Percentiles rank a stretch among this genome's conserved stretches.
These are phyloP conservation scores for Wallacemonas sp. DNA, from an alignment of 208 protist genomes.

Conservation along the genomic window DNA sequence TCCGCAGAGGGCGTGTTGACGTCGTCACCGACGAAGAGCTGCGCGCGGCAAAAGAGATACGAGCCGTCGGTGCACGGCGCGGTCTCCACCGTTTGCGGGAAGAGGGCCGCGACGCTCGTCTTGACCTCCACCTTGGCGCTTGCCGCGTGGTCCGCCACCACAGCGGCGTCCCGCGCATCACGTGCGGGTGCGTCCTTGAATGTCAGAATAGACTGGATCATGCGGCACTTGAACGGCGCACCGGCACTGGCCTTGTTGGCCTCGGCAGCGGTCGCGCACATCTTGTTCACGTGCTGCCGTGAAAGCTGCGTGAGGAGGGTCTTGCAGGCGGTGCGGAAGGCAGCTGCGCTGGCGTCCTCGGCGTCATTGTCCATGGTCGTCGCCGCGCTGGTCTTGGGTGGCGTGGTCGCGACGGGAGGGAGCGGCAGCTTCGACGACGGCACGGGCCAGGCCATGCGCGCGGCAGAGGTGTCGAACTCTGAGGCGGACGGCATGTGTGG, in stretches of 20 bases:
- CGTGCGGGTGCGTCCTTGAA: not conserved
- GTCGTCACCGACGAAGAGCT: not conserved
- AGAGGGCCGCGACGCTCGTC: not conserved
- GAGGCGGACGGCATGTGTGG: not conserved
- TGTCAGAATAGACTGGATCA: not conserved
- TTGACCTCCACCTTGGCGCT: not conserved
- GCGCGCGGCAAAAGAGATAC: slow-evolving; percentile 7
- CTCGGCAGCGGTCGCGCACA: not conserved
- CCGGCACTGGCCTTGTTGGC: not conserved
- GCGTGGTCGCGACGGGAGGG: not conserved
- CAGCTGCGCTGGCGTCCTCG: not conserved
- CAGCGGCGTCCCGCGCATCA: too few species aligned
- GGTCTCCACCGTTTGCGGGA: slow-evolving; percentile 1
- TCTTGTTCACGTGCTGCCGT: not conserved
- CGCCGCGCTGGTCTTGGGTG: not conserved
- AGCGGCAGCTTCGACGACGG: not conserved
- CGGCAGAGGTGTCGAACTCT: not conserved
- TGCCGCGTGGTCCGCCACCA: too few species aligned
- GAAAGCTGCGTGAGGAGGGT: not conserved
- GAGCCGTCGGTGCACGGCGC: not conserved
- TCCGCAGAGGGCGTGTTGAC: not conserved
- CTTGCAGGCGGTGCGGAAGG: slow-evolving; percentile 2
- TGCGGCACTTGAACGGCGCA: not conserved
- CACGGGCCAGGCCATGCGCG: not conserved
- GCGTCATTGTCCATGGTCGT: not conserved